Evolutionary conservation across 1,139 yeast species (phyloP).

Genomic region (Kurtzmaniella quercitrusa): DNA sequence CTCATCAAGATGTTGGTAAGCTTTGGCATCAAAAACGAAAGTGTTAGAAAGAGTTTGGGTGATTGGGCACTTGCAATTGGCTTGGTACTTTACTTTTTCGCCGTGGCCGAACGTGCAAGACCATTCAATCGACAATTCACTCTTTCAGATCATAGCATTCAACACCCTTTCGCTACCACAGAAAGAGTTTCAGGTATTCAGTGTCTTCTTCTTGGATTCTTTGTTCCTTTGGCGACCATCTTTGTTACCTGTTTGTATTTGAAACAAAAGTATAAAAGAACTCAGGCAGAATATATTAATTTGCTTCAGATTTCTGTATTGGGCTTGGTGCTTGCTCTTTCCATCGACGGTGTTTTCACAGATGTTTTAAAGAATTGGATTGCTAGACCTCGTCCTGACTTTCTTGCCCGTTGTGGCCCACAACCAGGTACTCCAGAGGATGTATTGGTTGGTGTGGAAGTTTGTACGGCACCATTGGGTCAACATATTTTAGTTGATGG

Average conservation of each 20-base stretch:
- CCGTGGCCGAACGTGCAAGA: constrained; percentile 32
- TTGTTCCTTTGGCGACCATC: constrained; percentile 20
- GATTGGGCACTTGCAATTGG: constrained; percentile 34
- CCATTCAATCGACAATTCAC: constrained; percentile 37
- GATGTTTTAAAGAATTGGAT: constrained; percentile 69
- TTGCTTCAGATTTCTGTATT: constrained; percentile 21
- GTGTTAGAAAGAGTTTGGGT: constrained; percentile 17
- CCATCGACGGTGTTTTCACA: constrained; percentile 51
- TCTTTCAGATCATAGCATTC: constrained; percentile 31
- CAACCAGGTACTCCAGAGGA: constrained; percentile 26
- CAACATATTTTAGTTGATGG: constrained; percentile 61
- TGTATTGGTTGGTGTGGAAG: constrained; percentile 32
- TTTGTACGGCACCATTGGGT: constrained; percentile 43
- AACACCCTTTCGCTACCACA: constrained; percentile 42
- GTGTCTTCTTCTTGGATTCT: constrained; percentile 21
- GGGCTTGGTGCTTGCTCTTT: constrained; percentile 22
- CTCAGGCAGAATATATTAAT: constrained; percentile 11
- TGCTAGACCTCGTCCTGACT: constrained; percentile 82
- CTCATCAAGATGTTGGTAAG: not conserved
- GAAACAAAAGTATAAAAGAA: constrained; percentile 4
- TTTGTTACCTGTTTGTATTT: constrained; percentile 9
- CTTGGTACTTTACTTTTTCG: constrained; percentile 28
- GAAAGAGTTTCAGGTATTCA: constrained; percentile 38
- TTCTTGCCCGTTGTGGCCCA: constrained; percentile 66
- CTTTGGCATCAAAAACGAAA: constrained; percentile 1